These are phyloP conservation scores for Musa itinerans DNA, from an alignment of 176 grass and related monocot species.

Conservation along the genomic window DNA sequence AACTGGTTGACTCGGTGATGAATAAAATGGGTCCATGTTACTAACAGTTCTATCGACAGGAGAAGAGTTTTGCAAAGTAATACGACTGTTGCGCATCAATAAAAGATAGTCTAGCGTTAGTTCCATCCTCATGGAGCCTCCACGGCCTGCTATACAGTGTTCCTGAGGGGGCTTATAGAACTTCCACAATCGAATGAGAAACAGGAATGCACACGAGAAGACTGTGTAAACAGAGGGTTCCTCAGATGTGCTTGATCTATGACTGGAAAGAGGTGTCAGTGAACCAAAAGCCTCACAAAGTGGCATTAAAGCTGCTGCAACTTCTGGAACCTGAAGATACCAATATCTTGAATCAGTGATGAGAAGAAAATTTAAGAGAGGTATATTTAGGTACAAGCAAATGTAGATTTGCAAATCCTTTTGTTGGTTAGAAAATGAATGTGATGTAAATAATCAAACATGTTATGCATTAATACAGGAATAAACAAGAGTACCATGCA, in stretches of 20 bases:
- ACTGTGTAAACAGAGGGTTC: conserved; percentile 75
- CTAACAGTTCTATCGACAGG: conserved; percentile 24
- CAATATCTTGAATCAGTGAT: neutral
- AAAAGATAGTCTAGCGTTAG: conserved; percentile 87
- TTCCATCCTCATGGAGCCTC: conserved; percentile 60
- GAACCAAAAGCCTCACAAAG: conserved; percentile 95
- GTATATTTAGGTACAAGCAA: neutral
- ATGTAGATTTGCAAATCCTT: neutral
- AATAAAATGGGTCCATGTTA: conserved; percentile 25
- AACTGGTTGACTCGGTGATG: conserved; percentile 43
- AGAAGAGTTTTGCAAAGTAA: conserved; percentile 47
- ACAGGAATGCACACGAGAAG: conserved; percentile 96
- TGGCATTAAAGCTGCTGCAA: conserved; percentile 85
- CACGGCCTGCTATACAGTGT: conserved; percentile 56
- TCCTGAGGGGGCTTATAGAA: conserved; percentile 89
- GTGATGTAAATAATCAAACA: too few relatives aligned
- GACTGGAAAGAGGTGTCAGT: conserved; percentile 53
- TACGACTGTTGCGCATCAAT: conserved; percentile 63
- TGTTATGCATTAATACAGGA: too few relatives aligned
- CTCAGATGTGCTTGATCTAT: conserved; percentile 55
- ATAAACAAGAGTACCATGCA: too few relatives aligned
- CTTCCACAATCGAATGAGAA: conserved; percentile 88
- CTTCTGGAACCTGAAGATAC: conserved; percentile 66
- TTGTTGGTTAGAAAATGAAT: neutral
- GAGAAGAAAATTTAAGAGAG: neutral